These are phyloP conservation scores for Yamadazyma phyllophila DNA, from an alignment of 805 yeast genomes.

Conservation along the genomic window DNA sequence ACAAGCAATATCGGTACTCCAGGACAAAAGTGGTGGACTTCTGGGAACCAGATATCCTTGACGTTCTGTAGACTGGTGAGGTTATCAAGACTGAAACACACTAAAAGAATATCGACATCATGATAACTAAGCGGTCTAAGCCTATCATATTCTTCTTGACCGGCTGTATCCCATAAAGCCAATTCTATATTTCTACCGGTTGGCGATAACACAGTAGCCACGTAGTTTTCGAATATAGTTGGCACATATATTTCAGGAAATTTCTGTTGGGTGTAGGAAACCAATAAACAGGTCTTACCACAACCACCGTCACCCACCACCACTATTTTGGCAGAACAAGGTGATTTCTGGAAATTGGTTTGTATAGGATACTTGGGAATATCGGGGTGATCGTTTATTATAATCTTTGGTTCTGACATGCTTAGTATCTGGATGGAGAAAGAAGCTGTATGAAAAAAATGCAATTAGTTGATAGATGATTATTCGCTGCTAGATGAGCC, in stretches of 20 bases:
- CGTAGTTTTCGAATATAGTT: conserved; percentile 78
- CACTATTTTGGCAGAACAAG: conserved; percentile 54
- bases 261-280: conserved; percentile 63
- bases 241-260: conserved; percentile 78
- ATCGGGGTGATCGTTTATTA: conserved; percentile 36
- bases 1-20: conserved; percentile 73
- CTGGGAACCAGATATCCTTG: conserved; percentile 84
- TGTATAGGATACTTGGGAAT: conserved; percentile 36
- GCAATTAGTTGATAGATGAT: background rate
- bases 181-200: conserved; percentile 79
- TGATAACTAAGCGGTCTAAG: conserved; percentile 77
- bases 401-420: conserved; percentile 14
- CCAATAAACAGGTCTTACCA: conserved; percentile 80
- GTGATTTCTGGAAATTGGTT: conserved; percentile 20
- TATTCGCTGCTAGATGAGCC: background rate
- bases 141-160: conserved; percentile 83
- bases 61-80: conserved; percentile 66
- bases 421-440: background rate
- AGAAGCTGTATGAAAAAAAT: background rate
- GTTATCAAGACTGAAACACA: conserved; percentile 73
- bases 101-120: conserved; percentile 69
- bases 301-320: conserved; percentile 90
- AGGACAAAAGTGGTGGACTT: conserved; percentile 78
- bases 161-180: conserved; percentile 88
- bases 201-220: conserved; percentile 57